Evolutionary conservation across 192 early-diverging fungal species (phyloP).

Genomic region (Gigaspora rosea): DNA sequence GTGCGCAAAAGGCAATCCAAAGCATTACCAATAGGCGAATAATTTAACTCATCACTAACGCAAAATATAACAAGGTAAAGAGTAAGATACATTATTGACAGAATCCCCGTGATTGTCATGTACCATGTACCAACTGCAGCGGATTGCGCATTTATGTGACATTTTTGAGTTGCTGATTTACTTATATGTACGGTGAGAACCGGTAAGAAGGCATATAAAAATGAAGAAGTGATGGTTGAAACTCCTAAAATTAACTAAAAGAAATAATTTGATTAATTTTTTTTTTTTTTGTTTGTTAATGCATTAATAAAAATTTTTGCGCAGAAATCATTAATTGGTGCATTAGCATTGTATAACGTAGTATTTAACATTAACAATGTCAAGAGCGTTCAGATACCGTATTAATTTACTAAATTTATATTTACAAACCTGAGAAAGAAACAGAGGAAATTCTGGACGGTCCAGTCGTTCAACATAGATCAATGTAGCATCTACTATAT

Average conservation of each 20-base stretch:
- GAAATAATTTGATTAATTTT: not conserved
- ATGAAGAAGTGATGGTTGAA: not conserved
- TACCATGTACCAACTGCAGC: slow-evolving; percentile 21
- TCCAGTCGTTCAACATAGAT: not conserved
- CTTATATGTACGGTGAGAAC: not conserved
- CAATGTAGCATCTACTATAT: not conserved
- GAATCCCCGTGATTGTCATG: slow-evolving; percentile 1
- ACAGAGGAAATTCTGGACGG: not conserved
- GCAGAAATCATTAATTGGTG: too few species aligned
- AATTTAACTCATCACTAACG: not conserved
- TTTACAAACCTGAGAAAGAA: not conserved
- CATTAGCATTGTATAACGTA: too few species aligned
- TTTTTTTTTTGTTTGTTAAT: too few species aligned
- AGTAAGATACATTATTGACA: slow-evolving; percentile 13
- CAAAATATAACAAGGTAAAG: slow-evolving; percentile 3
- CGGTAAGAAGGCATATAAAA: slow-evolving; percentile 4
- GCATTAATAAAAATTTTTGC: too few species aligned
- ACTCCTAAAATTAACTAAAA: slow-evolving; percentile 14
- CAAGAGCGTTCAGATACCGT: not conserved
- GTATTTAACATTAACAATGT: not conserved
- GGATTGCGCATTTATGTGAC: slow-evolving; percentile 23
- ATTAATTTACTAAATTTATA: not conserved
- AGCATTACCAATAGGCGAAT: not conserved
- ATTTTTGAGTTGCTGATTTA: not conserved
- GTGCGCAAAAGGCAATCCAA: not conserved